Evolutionary conservation across 2,329 filamentous ascomycete genomes (phyloP).

Genomic region (Tolypocladium guangdongense): DNA sequence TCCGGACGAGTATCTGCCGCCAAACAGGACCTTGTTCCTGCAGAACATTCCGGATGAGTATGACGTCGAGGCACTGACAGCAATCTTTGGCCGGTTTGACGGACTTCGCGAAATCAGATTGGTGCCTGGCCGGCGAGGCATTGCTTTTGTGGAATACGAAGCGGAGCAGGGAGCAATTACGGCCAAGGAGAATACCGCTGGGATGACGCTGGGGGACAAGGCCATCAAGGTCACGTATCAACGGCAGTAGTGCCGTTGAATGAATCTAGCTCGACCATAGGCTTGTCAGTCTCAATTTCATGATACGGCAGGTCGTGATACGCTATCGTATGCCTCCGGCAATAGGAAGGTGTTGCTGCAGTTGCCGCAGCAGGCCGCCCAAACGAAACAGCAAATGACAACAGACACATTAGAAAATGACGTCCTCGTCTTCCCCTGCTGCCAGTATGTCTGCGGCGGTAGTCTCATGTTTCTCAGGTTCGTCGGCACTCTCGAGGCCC

Average conservation of each 20-base stretch:
- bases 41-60: slow-evolving; percentile 85
- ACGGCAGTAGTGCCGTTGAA: slow-evolving; percentile 55
- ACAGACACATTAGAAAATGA: slow-evolving; percentile 56
- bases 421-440: slow-evolving; percentile 68
- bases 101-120: slow-evolving; percentile 88
- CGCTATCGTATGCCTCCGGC: background rate
- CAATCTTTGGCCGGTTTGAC: slow-evolving; percentile 80
- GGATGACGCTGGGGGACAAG: slow-evolving; percentile 67
- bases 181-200: slow-evolving; percentile 86
- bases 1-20: slow-evolving; percentile 94
- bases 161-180: slow-evolving; percentile 79
- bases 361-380: background rate
- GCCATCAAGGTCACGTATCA: slow-evolving; percentile 94
- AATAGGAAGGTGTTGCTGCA: background rate
- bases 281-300: background rate
- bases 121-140: slow-evolving; percentile 75
- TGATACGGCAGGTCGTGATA: background rate
- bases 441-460: slow-evolving; percentile 55
- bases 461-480: slow-evolving; percentile 28
- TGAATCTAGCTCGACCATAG: background rate
- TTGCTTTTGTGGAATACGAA: slow-evolving; percentile 96
- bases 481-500: slow-evolving; percentile 13
- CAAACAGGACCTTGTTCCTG: slow-evolving; percentile 93
- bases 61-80: slow-evolving; percentile 66
- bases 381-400: slow-evolving; percentile 1